Conservation (phyloP, 306 rosid species). For the Pyrus communis region DNA sequence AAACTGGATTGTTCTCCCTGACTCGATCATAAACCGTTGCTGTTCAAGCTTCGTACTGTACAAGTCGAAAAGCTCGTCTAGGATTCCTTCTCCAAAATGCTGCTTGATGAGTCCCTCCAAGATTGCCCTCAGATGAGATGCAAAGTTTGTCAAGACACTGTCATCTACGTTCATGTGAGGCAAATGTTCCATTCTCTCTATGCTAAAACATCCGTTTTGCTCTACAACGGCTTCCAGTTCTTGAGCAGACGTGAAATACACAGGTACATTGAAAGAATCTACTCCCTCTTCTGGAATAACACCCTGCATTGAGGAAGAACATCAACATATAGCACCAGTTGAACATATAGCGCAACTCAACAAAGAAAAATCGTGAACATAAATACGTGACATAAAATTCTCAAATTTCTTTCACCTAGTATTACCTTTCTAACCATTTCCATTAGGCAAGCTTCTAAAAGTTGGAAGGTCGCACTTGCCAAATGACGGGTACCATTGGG, state of each 20-base stretch:
- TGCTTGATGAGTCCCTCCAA: not conserved
- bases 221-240: not conserved
- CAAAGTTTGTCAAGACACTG: not conserved
- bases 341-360: too few relatives aligned
- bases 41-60: not conserved
- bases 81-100: conserved; percentile 2
- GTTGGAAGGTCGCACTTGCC: not conserved
- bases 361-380: too few relatives aligned
- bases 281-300: not conserved
- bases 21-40: not conserved
- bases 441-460: conserved; percentile 19
- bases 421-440: conserved; percentile 20
- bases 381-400: too few relatives aligned
- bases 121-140: not conserved
- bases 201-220: not conserved
- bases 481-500: not conserved
- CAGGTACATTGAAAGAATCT: not conserved
- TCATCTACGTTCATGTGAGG: not conserved
- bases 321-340: too few relatives aligned
- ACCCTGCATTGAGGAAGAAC: not conserved
- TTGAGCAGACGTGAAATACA: not conserved
- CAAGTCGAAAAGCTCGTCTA: conserved; percentile 5
- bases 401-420: too few relatives aligned
- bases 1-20: not conserved
- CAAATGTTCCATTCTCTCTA: not conserved